Percentiles rank a stretch among this genome's conserved stretches.
These are phyloP conservation scores for Forsythia suspensa DNA, from an alignment of 257 asterid genomes.

Conservation along the genomic window DNA sequence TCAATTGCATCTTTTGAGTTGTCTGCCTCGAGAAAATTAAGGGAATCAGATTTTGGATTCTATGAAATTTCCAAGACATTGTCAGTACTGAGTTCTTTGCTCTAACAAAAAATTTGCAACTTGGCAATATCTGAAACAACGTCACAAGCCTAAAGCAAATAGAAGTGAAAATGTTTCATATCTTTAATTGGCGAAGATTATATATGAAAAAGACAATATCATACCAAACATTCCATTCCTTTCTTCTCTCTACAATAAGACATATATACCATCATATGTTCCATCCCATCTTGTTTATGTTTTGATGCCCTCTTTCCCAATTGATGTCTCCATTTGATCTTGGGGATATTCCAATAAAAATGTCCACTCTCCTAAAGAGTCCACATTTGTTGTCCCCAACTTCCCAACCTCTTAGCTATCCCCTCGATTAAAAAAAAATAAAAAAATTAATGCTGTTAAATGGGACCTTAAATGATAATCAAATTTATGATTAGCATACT, in stretches of 20 bases:
- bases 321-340: background rate
- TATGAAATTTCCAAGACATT: constrained; percentile 31
- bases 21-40: constrained; percentile 31
- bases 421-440: too few relatives aligned
- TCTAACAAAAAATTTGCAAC: constrained; percentile 13
- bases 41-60: constrained; percentile 21
- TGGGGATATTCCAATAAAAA: background rate
- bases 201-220: background rate
- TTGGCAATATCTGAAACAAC: constrained; percentile 6
- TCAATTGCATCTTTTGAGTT: constrained; percentile 34
- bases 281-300: constrained; percentile 8
- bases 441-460: too few relatives aligned
- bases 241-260: background rate
- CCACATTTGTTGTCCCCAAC: too few relatives aligned
- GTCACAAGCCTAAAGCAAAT: constrained; percentile 9
- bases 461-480: too few relatives aligned
- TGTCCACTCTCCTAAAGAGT: background rate
- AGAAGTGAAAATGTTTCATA: background rate
- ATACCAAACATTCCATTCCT: background rate
- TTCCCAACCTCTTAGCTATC: too few relatives aligned
- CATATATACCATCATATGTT: background rate
- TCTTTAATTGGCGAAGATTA: background rate
- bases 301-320: background rate
- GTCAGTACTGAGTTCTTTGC: background rate
- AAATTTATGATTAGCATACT: too few relatives aligned